Conservation (phyloP, 257 asterid genomes). For the Solanum appendiculatum region DNA sequence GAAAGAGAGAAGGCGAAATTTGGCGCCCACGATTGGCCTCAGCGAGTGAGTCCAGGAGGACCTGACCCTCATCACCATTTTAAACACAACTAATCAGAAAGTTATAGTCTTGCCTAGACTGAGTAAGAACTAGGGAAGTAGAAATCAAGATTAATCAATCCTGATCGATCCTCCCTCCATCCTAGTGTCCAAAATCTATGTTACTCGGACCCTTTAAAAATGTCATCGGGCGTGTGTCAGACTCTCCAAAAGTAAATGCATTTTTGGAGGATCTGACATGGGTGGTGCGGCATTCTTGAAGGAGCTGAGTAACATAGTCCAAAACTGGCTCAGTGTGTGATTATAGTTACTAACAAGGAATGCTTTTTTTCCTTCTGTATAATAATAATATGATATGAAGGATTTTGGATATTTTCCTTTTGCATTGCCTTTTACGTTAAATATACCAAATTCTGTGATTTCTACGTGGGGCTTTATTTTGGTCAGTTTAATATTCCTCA, state of each 20-base stretch:
- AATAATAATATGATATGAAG: not conserved
- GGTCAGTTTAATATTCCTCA: not conserved
- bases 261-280: not conserved
- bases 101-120: not conserved
- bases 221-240: not conserved
- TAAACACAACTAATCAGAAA: not conserved
- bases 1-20: conserved; percentile 6
- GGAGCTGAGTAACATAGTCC: not conserved
- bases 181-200: not conserved
- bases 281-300: not conserved
- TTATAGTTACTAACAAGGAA: not conserved
- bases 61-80: conserved; percentile 79
- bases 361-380: not conserved
- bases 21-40: conserved; percentile 22
- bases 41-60: conserved; percentile 50
- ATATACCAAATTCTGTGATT: not conserved
- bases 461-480: not conserved
- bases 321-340: not conserved
- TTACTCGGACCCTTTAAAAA: not conserved
- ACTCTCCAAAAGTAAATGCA: not conserved
- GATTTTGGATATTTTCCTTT: not conserved
- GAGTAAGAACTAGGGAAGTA: not conserved
- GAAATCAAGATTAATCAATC: not conserved
- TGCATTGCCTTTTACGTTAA: not conserved
- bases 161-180: not conserved